phyloP scores from a whole-genome alignment of 179 eudicot genomes.

The Carnegiea gigantea region DNA sequence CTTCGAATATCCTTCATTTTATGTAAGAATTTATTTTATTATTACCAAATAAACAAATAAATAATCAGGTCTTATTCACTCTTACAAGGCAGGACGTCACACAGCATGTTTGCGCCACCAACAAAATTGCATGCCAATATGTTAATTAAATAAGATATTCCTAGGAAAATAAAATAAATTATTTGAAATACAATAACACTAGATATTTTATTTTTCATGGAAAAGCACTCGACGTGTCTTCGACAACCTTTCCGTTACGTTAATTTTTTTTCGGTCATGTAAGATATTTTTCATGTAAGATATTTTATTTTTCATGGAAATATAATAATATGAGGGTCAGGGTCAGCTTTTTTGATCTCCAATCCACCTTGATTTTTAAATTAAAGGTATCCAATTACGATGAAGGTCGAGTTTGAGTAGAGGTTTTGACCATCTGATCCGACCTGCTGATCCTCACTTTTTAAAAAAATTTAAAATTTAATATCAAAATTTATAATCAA shows the following conservation, averaged over 20 bases:
- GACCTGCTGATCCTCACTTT: too few relatives aligned
- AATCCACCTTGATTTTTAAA: too few relatives aligned
- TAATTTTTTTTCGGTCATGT: neutral
- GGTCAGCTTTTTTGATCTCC: too few relatives aligned
- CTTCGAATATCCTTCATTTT: neutral
- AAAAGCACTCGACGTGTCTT: slow-evolving; percentile 15
- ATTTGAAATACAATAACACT: neutral
- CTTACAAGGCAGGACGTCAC: neutral
- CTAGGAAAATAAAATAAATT: neutral
- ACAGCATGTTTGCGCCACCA: neutral
- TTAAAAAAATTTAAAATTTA: too few relatives aligned
- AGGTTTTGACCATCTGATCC: too few relatives aligned
- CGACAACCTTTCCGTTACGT: slow-evolving; percentile 8
- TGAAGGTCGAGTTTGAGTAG: too few relatives aligned
- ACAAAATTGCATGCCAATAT: neutral
- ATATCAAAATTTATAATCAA: too few relatives aligned
- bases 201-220: neutral
- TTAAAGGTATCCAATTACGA: too few relatives aligned
- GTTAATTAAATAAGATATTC: neutral
- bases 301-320: too few relatives aligned
- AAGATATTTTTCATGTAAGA: too few relatives aligned
- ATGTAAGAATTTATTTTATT: neutral
- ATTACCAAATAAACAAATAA: neutral
- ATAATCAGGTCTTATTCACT: neutral
- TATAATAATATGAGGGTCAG: too few relatives aligned